Percentiles rank a stretch among this genome's conserved stretches.
Conservation (phyloP, 768 basidiomycete genomes). For the Lactifluus pinguis region DNA sequence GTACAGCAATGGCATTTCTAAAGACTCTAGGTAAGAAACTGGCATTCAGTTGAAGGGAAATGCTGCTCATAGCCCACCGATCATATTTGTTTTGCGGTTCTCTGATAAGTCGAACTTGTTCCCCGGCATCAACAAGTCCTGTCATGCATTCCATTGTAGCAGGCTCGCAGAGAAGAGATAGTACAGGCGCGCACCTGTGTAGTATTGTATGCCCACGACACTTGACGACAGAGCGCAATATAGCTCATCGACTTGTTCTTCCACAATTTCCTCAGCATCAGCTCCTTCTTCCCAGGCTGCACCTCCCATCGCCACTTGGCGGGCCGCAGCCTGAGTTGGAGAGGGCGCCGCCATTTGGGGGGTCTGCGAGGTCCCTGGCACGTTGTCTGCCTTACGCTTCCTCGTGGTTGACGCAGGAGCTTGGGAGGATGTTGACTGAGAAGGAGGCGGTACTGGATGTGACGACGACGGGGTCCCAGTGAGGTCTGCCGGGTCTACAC, state of each 20-base stretch:
- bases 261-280: conserved; percentile 8
- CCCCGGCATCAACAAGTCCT: conserved; percentile 74
- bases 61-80: conserved; percentile 30
- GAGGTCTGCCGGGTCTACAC: conserved; percentile 49
- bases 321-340: conserved; percentile 18
- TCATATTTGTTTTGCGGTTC: conserved; percentile 66
- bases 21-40: not conserved
- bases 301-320: conserved; percentile 7
- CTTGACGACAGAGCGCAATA: conserved; percentile 50
- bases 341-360: conserved; percentile 3
- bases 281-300: conserved; percentile 19
- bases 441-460: conserved; percentile 1
- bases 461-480: conserved; percentile 29
- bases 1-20: conserved; percentile 75
- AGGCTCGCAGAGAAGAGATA: not conserved
- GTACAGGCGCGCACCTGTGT: conserved; percentile 40
- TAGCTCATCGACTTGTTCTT: conserved; percentile 46
- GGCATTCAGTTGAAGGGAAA: not conserved
- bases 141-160: not conserved
- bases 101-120: conserved; percentile 60
- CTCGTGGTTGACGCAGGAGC: conserved; percentile 27
- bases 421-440: not conserved
- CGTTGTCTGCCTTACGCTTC: conserved; percentile 37
- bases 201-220: conserved; percentile 82
- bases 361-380: conserved; percentile 10